phyloP scores from a whole-genome alignment of 2,329 filamentous ascomycete species.

The Purpureocillium lavendulum region DNA sequence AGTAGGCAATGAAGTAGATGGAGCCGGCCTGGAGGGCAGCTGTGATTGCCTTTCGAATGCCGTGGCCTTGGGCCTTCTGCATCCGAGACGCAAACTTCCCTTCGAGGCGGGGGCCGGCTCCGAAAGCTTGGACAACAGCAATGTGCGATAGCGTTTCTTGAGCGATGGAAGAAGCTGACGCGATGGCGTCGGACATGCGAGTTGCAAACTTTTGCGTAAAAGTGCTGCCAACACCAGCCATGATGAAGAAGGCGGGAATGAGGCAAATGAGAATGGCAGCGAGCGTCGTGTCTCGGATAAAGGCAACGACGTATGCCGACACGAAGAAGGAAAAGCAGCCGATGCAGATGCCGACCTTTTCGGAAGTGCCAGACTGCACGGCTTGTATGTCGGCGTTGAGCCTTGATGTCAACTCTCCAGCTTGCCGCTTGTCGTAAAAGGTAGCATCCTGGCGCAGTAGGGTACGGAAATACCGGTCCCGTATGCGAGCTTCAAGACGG shows the following conservation, averaged over 20 bases:
- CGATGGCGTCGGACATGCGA: slow-evolving; percentile 43
- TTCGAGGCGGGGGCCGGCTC: slow-evolving; percentile 50
- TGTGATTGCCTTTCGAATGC: slow-evolving; percentile 48
- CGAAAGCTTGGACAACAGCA: slow-evolving; percentile 54
- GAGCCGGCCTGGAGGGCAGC: slow-evolving; percentile 51
- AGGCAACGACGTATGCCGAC: slow-evolving; percentile 58
- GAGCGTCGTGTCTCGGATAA: slow-evolving; percentile 53
- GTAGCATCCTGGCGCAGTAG: slow-evolving; percentile 53
- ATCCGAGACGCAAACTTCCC: slow-evolving; percentile 48
- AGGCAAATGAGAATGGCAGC: slow-evolving; percentile 57
- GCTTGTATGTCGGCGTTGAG: slow-evolving; percentile 58
- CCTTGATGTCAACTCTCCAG: slow-evolving; percentile 54
- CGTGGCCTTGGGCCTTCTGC: slow-evolving; percentile 38
- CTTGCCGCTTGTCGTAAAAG: slow-evolving; percentile 54
- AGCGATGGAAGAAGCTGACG: slow-evolving; percentile 52
- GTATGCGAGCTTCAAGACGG: slow-evolving; percentile 53
- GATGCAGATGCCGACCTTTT: slow-evolving; percentile 61
- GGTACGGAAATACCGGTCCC: slow-evolving; percentile 50
- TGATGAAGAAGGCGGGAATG: slow-evolving; percentile 53
- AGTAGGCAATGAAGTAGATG: slow-evolving; percentile 60
- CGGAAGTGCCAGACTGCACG: slow-evolving; percentile 59
- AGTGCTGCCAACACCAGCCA: slow-evolving; percentile 46
- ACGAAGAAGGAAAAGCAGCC: slow-evolving; percentile 57
- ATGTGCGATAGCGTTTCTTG: slow-evolving; percentile 54
- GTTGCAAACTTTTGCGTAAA: slow-evolving; percentile 44